Evolutionary conservation across 257 asterid species (phyloP).

Genomic region (Solanum boliviense): DNA sequence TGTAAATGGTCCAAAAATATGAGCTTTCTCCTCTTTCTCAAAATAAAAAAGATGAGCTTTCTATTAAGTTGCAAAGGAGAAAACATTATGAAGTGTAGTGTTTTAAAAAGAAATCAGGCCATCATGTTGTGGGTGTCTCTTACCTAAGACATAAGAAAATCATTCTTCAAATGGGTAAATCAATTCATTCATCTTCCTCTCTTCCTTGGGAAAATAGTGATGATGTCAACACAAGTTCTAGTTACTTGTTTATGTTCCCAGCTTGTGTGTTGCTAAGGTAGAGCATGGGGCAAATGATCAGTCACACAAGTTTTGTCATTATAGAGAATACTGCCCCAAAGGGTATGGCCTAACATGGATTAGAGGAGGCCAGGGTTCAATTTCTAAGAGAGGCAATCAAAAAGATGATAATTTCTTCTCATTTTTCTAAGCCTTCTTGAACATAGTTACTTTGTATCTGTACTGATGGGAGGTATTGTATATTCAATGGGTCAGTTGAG

Average conservation of each 20-base stretch:
- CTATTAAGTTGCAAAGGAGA: background rate
- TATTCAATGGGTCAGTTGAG: background rate
- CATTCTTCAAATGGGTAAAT: background rate
- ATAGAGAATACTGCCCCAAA: background rate
- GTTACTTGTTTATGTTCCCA: background rate
- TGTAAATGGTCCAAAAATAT: background rate
- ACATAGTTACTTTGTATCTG: background rate
- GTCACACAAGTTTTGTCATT: background rate
- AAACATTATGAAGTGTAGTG: background rate
- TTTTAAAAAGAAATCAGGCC: background rate
- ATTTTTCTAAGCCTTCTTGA: background rate
- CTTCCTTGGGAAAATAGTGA: background rate
- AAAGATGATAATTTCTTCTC: background rate
- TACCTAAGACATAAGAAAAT: background rate
- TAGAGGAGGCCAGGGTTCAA: background rate
- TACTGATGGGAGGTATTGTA: background rate
- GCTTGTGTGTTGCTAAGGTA: background rate
- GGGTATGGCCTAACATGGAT: background rate
- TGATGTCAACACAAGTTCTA: background rate
- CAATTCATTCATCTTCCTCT: background rate
- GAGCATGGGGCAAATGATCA: background rate
- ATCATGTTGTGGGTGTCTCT: background rate
- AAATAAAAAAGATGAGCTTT: background rate
- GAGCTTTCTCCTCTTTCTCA: background rate
- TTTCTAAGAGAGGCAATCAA: background rate